phyloP scores from a whole-genome alignment of 176 grass and related monocot species.

The Aegilops sharonensis region DNA sequence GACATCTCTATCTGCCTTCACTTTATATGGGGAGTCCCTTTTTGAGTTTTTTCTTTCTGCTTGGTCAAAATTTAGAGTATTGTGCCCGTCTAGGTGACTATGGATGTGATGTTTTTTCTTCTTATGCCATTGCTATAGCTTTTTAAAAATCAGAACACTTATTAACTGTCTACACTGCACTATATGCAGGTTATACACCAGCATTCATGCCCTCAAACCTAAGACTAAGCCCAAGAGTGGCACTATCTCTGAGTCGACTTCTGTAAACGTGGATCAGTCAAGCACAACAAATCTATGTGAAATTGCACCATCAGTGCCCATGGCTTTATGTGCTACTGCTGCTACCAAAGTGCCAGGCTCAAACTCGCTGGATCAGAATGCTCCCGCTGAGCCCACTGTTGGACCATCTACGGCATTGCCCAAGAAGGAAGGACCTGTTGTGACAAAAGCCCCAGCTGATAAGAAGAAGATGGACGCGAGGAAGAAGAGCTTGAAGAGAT shows the following conservation, averaged over 20 bases:
- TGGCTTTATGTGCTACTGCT: neutral
- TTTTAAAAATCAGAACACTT: neutral
- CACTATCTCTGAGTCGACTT: slow-evolving; percentile 70
- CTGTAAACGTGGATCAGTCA: slow-evolving; percentile 70
- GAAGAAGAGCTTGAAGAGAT: slow-evolving; percentile 92
- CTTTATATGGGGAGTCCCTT: neutral
- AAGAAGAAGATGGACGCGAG: slow-evolving; percentile 92
- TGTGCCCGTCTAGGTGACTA: neutral
- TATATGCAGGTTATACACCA: slow-evolving; percentile 49
- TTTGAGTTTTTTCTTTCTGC: neutral
- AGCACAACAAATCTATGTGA: slow-evolving; percentile 33
- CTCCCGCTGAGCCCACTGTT: slow-evolving; percentile 21
- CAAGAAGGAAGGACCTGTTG: slow-evolving; percentile 42
- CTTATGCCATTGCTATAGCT: neutral
- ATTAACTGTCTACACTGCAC: neutral
- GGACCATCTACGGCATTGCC: slow-evolving; percentile 39
- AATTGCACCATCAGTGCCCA: slow-evolving; percentile 24
- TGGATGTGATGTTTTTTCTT: neutral
- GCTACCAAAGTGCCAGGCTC: neutral
- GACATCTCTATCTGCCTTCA: neutral
- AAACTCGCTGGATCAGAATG: slow-evolving; percentile 60
- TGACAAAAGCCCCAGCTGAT: slow-evolving; percentile 46
- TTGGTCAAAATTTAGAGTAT: neutral
- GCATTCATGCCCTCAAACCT: slow-evolving; percentile 62
- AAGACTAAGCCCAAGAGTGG: slow-evolving; percentile 60